Evolutionary conservation across 2,329 filamentous ascomycete genomes (phyloP), one percentile per base, ranked within the genome.

Genomic region (Diaporthe batatas): DNA sequence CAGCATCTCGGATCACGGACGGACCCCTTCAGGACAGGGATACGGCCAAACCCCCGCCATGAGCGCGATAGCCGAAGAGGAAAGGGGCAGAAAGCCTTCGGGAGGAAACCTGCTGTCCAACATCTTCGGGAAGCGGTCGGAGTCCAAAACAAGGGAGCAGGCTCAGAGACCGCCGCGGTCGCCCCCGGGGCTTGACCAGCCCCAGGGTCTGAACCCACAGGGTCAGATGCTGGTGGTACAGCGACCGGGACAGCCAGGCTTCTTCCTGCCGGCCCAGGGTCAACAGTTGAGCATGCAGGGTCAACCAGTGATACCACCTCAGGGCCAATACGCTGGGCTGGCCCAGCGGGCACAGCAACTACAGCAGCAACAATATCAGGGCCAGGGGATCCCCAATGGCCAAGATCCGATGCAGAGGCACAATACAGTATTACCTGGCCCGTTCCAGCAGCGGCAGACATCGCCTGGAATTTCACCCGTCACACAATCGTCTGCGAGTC

Each of bases 31-130:
- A n/a, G 65, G 57, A 3, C 73, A 69, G 18, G 73, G 74, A 4
- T 57, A 71, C 16, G 59, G 65, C 8, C 29, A 59, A 2, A 55
- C 59, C 12, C 39, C 64, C 5, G 32, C 49, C 21, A 68, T 70
- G 58, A 36, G 67, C 18, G 44, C 54, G n/a, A 39, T 68, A 25
- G 25, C 5, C 5, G 77, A 78, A 36, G 77, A 76, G 16, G 74
- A 78, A 3, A 76, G 77, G 25, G 75, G 77, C 16, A 73, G 77
- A 1, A 75, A 77, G 55, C 72, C 74, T 7, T 77, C 77, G 6
- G 73, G 74, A 3, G 74, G 77, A 3, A 75, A 72, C 7, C 76
- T 79, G 54, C 59, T 79, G 49, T 75, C 76, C 7, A 76, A 75
- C 21, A 72, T 79, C 3, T 76, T 79, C 59, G 72, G 75, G 18